phyloP scores from a whole-genome alignment of 2,329 filamentous ascomycete genomes.

The Teratosphaeria nubilosa region DNA sequence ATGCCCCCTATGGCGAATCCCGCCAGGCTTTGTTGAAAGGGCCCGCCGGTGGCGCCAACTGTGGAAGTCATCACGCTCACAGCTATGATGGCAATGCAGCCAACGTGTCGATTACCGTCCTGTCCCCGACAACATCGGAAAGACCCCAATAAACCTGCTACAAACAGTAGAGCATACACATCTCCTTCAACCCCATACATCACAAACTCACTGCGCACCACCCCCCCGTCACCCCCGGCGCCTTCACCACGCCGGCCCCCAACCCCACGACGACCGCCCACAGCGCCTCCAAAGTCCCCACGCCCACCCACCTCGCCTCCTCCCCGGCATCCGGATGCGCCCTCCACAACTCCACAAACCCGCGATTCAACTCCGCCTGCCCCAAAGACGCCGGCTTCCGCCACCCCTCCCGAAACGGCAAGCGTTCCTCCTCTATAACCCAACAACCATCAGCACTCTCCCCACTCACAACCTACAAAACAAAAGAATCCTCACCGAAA shows the following conservation, averaged over 20 bases:
- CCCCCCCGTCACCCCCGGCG: neutral
- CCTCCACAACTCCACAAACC: neutral
- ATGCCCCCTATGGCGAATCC: neutral
- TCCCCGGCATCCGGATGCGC: neutral
- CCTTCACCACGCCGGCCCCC: neutral
- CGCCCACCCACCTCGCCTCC: neutral
- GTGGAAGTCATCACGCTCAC: neutral
- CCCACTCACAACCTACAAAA: too few species aligned
- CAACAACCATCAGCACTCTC: neutral
- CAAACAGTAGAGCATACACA: too few species aligned
- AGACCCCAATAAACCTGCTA: too few species aligned
- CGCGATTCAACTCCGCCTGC: constrained; percentile 1
- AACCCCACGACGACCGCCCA: neutral
- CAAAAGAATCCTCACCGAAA: constrained; percentile 5
- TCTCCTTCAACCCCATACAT: too few species aligned
- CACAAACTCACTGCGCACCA: too few species aligned
- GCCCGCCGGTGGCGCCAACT: too few species aligned
- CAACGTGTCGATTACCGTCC: too few species aligned
- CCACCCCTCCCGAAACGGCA: constrained; percentile 26
- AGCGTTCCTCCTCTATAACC: constrained; percentile 2
- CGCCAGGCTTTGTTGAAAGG: neutral
- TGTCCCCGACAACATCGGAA: too few species aligned
- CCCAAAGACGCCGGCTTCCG: constrained; percentile 1
- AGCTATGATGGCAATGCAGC: too few species aligned
- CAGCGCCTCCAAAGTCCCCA: neutral